These are phyloP conservation scores for Millerozyma acaciae DNA, from an alignment of 805 yeast genomes.

Conservation along the genomic window DNA sequence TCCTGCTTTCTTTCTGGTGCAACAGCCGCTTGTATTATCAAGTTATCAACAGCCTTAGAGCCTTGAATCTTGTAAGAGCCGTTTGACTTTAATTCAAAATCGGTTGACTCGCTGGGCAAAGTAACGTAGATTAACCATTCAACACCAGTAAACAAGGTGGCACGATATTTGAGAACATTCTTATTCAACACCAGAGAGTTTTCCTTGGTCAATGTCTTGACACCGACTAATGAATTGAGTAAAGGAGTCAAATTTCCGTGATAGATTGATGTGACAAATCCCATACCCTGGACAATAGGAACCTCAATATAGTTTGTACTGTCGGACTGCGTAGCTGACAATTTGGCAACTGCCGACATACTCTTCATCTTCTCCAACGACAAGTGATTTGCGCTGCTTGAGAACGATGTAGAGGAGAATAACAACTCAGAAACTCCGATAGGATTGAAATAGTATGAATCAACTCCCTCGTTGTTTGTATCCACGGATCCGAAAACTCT, in stretches of 20 bases:
- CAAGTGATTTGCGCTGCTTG: slow-evolving; percentile 33
- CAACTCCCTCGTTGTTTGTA: slow-evolving; percentile 37
- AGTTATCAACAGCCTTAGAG: slow-evolving; percentile 41
- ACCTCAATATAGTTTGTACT: slow-evolving; percentile 40
- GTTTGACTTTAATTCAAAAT: slow-evolving; percentile 23
- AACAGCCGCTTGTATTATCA: slow-evolving; percentile 35
- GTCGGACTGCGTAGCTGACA: slow-evolving; percentile 27
- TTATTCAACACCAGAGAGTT: slow-evolving; percentile 20
- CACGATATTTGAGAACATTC: slow-evolving; percentile 50
- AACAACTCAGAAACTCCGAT: slow-evolving; percentile 51
- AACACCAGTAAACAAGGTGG: slow-evolving; percentile 50
- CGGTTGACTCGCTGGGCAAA: slow-evolving; percentile 32
- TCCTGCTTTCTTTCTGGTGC: slow-evolving; percentile 32
- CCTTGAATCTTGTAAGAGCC: slow-evolving; percentile 42
- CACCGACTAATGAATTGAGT: slow-evolving; percentile 24
- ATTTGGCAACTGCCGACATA: slow-evolving; percentile 48
- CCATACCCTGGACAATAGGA: slow-evolving; percentile 80
- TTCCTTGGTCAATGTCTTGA: slow-evolving; percentile 20
- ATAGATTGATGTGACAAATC: slow-evolving; percentile 68
- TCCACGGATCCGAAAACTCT: slow-evolving; percentile 47
- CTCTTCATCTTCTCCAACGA: slow-evolving; percentile 44
- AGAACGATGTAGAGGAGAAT: slow-evolving; percentile 50
- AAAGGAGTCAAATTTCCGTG: slow-evolving; percentile 48
- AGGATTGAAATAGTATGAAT: slow-evolving; percentile 54
- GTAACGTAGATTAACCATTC: slow-evolving; percentile 68